Evolutionary conservation across 2,329 filamentous ascomycete genomes (phyloP), one percentile per base, ranked within the genome.

Genomic region (Anisogramma anomala): DNA sequence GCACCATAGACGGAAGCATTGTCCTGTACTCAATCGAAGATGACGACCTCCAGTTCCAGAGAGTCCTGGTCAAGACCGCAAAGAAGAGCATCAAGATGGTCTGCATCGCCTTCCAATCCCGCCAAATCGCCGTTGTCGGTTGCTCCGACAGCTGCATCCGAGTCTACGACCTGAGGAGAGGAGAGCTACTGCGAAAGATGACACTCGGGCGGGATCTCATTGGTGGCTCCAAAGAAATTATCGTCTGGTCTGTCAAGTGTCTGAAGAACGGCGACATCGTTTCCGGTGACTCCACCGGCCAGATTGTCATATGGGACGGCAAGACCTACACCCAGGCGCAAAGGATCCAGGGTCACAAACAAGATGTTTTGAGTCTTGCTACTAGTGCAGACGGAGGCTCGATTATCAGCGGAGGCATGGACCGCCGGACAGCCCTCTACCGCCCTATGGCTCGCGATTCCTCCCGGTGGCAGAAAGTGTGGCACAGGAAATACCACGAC

Each of bases 111-210:
- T 98, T 93, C 63, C 87, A 95, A 62, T 82, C 84, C 50, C 78
- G 82, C 43, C 76, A 89, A 54, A 77, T 79, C 25, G 79, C 89
- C 44, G 77, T 95, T 31, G 87, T 89, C 26, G 91, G 91, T 17
- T 96, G 91, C 59, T 89, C 87, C n/a, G 89, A 98, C 64, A 88
- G 87, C 61, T 85, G 79, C n/a, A 91, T 98, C 50, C 82, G 89
- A 48, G 75, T 91, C 39, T 94, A 88, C 62, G 87, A 96, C 58
- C 81, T 86, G 50, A 72, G 83, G 37, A 89, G 77, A 55, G 84
- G 85, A 11, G 72, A 78, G 39, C 70, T 84, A 46, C 58, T 94
- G 44, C 74, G 86, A 33, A 84, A 77, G 49, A 91, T 98, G 71
- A 88, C 86, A 0, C 65, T 96, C 25, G 91, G 89, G 3, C 79